Evolutionary conservation across 306 rosid species (phyloP).

Genomic region (apple (Malus domestica)): DNA sequence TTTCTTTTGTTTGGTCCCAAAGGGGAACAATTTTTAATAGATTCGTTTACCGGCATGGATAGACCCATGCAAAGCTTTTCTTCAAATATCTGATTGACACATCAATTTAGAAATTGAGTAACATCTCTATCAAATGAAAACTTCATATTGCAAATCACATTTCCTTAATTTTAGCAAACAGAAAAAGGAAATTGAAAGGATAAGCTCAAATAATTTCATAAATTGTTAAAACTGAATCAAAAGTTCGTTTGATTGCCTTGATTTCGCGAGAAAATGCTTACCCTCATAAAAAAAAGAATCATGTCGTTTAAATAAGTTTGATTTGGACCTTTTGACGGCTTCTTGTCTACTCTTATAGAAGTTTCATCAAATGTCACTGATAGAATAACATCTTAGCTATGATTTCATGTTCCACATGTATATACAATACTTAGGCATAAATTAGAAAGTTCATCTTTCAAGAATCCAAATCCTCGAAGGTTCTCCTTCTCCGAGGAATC

Average conservation of each 20-base stretch:
- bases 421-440: too few species aligned
- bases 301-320: too few species aligned
- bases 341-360: too few species aligned
- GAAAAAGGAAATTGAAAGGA: neutral
- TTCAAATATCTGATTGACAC: neutral
- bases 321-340: too few species aligned
- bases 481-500: neutral
- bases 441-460: too few species aligned
- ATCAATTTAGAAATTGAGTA: neutral
- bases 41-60: slow-evolving; percentile 4
- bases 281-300: too few species aligned
- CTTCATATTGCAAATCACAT: neutral
- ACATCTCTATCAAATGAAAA: neutral
- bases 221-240: too few species aligned
- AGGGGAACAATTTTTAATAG: neutral
- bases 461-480: neutral
- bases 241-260: neutral
- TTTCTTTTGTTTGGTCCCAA: neutral
- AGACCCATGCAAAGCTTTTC: neutral
- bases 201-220: neutral
- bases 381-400: too few species aligned
- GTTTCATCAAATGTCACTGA: neutral
- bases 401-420: too few species aligned
- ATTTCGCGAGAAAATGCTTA: too few species aligned
- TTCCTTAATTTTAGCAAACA: neutral